These are phyloP conservation scores for Aurifilum marmelostoma DNA, from an alignment of 2,329 filamentous ascomycete genomes.

Conservation along the genomic window DNA sequence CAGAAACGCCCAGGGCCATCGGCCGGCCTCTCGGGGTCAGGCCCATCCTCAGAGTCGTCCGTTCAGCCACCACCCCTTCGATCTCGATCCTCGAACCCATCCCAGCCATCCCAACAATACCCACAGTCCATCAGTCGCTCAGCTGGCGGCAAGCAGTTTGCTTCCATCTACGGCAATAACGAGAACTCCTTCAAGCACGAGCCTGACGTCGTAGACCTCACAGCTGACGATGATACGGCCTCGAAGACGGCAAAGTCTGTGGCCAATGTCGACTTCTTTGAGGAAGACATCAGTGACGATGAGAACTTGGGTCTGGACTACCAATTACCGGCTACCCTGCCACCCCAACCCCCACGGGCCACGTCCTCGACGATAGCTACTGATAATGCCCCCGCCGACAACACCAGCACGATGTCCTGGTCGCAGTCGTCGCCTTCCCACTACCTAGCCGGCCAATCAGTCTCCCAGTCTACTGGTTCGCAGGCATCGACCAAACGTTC, in stretches of 20 bases:
- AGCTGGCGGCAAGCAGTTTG: constrained; percentile 38
- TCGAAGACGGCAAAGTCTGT: constrained; percentile 34
- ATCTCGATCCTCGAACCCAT: constrained; percentile 41
- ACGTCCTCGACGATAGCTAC: constrained; percentile 29
- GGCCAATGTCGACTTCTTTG: constrained; percentile 64
- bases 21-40: constrained; percentile 31
- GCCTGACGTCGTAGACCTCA: constrained; percentile 43
- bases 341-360: constrained; percentile 37
- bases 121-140: constrained; percentile 28
- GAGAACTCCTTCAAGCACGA: constrained; percentile 54
- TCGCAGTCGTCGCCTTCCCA: constrained; percentile 66
- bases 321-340: constrained; percentile 60
- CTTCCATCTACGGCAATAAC: constrained; percentile 46
- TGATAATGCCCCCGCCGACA: constrained; percentile 32
- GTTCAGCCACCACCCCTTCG: constrained; percentile 38
- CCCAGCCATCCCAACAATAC: constrained; percentile 31
- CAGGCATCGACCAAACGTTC: constrained; percentile 47
- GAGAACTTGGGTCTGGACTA: constrained; percentile 73
- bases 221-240: constrained; percentile 35
- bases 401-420: constrained; percentile 62
- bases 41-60: constrained; percentile 19
- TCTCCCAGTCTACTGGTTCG: constrained; percentile 23
- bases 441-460: constrained; percentile 41
- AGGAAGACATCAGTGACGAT: constrained; percentile 88
- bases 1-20: constrained; percentile 43